These are phyloP conservation scores for Chalciporus piperatus DNA, from an alignment of 768 basidiomycete genomes.

Conservation along the genomic window DNA sequence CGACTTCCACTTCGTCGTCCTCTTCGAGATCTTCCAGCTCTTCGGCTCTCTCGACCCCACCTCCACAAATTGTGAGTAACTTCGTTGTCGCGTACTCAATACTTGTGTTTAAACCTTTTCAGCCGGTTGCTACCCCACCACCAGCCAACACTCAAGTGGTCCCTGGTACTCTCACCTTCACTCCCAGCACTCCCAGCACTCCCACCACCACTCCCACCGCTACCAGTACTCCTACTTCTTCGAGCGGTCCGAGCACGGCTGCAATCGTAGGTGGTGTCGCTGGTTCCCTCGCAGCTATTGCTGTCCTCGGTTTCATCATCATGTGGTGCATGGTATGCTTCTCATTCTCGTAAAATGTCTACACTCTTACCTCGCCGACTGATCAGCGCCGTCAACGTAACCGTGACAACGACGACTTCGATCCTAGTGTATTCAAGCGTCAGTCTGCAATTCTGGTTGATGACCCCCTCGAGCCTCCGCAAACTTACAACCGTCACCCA, in stretches of 20 bases:
- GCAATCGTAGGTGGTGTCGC: slow-evolving; percentile 41
- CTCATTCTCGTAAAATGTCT: background rate
- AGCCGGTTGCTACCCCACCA: slow-evolving; percentile 1
- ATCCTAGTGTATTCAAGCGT: slow-evolving; percentile 57
- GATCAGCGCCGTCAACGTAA: slow-evolving; percentile 43
- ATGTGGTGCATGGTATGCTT: slow-evolving; percentile 47
- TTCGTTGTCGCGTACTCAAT: background rate
- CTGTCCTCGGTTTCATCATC: slow-evolving; percentile 37
- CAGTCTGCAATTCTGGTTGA: slow-evolving; percentile 59
- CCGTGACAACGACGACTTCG: slow-evolving; percentile 43
- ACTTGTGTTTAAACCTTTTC: background rate
- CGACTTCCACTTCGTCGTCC: slow-evolving; percentile 3
- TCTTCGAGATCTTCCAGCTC: slow-evolving; percentile 10
- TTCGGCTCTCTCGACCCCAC: background rate
- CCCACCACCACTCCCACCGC: slow-evolving; percentile 12
- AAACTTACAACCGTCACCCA: slow-evolving; percentile 52
- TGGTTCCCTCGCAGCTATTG: slow-evolving; percentile 44
- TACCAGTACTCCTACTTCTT: slow-evolving; percentile 33
- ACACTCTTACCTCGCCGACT: slow-evolving; percentile 4
- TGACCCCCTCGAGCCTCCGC: slow-evolving; percentile 43
- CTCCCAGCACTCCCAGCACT: slow-evolving; percentile 1
- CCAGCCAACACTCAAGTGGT: background rate
- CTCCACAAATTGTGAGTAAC: slow-evolving; percentile 19
- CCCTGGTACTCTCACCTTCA: background rate
- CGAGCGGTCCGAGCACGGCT: slow-evolving; percentile 32